Evolutionary conservation across 2,329 filamentous ascomycete species (phyloP), one percentile per base, ranked within the genome.

Genomic region (Metarhizium brunneum): DNA sequence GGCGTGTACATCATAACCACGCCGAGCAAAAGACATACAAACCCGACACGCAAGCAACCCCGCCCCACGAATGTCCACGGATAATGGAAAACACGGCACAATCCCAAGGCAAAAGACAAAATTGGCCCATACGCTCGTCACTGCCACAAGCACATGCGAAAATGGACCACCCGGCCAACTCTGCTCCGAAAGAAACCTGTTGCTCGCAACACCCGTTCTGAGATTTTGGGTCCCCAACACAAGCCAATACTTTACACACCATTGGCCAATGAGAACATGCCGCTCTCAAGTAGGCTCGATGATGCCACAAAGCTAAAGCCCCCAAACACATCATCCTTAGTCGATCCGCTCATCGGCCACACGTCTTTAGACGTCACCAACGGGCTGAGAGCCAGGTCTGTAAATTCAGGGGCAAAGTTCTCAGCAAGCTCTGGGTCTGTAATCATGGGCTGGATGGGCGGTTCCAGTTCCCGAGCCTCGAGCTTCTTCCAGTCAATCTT

Each of bases 341-440:
- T 54, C 30, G 70, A 69, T 53, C 64, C 67, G 32, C 64, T 62
- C n/a, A 64, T 61, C 13, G 67, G 66, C 73, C 74, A 76, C 6
- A 69, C 66, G 43, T 79, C 73, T 61, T 65, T 71, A 59, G 65
- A 71, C 11, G 73, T 72, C 54, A 85, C 67, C 1, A 88, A 78
- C 6, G 91, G 90, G 68, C 88, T 95, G 54, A 97, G 77, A 3
- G 89, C 82, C 59, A 96, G 72, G 55, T 88, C 85, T 0, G 92
- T 99, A 69, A 99, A 99, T 68, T 96, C 91, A n/a, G 79, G 77
- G 0, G 88, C 83, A 72, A 99, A 99, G 73, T 99, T 99, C 80
- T 99, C 95, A 0, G 94, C 94, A 49, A 96, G 78, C 69, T 95
- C 92, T 0, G 94, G 94, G 65, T 99, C 91, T 0, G 94, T 97